Evolutionary conservation across 2,329 filamentous ascomycete genomes (phyloP).

Genomic region (Blastomyces gilchristii): DNA sequence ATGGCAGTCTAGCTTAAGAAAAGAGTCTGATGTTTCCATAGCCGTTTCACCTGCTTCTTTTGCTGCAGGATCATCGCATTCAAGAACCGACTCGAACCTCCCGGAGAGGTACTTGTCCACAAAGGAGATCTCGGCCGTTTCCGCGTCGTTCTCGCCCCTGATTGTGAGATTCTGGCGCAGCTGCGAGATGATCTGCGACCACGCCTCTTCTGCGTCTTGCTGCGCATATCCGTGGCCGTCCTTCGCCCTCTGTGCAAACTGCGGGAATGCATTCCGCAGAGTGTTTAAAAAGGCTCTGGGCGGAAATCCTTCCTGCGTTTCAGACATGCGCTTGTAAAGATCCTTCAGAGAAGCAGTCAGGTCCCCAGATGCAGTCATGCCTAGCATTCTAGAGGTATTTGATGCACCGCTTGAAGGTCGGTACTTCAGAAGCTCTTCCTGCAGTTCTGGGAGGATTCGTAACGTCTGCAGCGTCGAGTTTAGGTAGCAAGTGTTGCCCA

Average conservation of each 20-base stretch:
- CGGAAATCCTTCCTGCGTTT: conserved; percentile 77
- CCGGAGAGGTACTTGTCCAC: conserved; percentile 87
- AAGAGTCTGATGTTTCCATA: conserved; percentile 58
- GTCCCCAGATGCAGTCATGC: conserved; percentile 53
- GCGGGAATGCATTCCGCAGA: conserved; percentile 69
- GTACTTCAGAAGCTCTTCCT: conserved; percentile 63
- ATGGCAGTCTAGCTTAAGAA: conserved; percentile 92
- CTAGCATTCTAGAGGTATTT: conserved; percentile 41
- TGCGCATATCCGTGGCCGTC: conserved; percentile 82
- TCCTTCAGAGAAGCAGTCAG: conserved; percentile 67
- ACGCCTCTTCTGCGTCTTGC: conserved; percentile 96
- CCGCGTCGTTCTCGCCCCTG: conserved; percentile 34
- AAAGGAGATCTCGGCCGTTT: conserved; percentile 53
- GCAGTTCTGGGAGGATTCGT: conserved; percentile 79
- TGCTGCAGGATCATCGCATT: conserved; percentile 73
- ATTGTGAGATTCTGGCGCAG: conserved; percentile 67
- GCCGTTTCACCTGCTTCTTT: conserved; percentile 63
- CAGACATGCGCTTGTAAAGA: conserved; percentile 78
- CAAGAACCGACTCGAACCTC: conserved; percentile 63
- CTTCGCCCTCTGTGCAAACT: conserved; percentile 83
- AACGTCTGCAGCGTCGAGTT: conserved; percentile 95
- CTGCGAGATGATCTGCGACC: conserved; percentile 86
- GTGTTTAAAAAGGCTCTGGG: conserved; percentile 74
- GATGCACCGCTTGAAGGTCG: conserved; percentile 24
- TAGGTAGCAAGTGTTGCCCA: conserved; percentile 97